A percentile compares a stretch with the other conserved stretches of the same genome.
Evolutionary conservation across 805 yeast species (phyloP).

Genomic region (Metschnikowia koreensis): DNA sequence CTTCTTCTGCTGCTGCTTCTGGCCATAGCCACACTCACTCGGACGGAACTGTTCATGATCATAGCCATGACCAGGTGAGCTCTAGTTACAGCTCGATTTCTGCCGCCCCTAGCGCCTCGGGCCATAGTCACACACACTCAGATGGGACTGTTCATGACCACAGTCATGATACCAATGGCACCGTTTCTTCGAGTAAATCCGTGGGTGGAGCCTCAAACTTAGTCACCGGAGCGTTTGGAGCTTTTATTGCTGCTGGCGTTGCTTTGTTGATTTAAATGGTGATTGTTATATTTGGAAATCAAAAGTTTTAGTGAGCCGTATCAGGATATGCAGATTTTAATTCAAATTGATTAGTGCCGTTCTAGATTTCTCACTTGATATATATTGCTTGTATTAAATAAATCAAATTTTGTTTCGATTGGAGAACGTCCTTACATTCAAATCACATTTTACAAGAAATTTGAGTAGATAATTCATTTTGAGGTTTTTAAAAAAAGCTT

Average conservation of each 20-base stretch:
- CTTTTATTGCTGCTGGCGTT: neutral
- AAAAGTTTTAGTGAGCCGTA: too few species aligned
- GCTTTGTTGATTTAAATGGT: neutral
- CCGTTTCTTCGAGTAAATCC: neutral
- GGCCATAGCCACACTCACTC: neutral
- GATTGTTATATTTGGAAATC: too few species aligned
- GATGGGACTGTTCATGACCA: neutral
- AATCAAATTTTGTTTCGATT: too few species aligned
- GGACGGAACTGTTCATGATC: neutral
- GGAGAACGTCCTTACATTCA: too few species aligned
- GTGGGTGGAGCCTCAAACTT: neutral
- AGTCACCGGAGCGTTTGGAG: neutral
- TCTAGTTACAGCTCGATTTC: neutral
- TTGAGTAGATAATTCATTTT: too few species aligned
- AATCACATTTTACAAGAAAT: too few species aligned
- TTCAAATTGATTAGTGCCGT: too few species aligned
- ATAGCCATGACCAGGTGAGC: neutral
- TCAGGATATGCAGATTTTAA: too few species aligned
- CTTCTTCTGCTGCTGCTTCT: neutral
- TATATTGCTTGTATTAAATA: too few species aligned
- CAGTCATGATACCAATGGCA: neutral
- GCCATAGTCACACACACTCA: neutral
- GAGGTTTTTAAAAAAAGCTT: too few species aligned
- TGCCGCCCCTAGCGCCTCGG: neutral
- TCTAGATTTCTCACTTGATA: too few species aligned